Base-by-base conservation (phyloP, 441 rosid species). In the Euphorbia schlechtendalii region DNA sequence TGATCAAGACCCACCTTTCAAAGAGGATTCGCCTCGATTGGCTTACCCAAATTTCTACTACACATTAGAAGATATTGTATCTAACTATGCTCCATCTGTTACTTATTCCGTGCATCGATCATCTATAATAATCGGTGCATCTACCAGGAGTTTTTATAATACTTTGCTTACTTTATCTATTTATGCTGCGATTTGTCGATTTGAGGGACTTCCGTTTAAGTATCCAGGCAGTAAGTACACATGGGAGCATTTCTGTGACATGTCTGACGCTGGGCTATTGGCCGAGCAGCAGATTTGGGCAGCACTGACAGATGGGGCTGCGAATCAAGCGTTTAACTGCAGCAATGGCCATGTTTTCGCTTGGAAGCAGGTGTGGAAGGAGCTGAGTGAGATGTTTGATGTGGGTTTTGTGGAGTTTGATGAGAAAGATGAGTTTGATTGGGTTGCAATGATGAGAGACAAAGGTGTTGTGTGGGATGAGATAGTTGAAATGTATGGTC, bases 211-310 rank as follows among this genome's bases (percentile, higher is more conserved):
- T 0, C 76, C 73, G 1, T 77, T 81, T 51, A 40, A 66, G 30
- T 81, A 60, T 13, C 70, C 72, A 0, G 81, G 80, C 0, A 66
- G 10, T 5, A 53, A 46, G 15, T 65, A 70, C 79, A 74, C 71
- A 2, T 79, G 78, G 79, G 78, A 77, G 24, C 79, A 79, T 41
- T 77, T 81, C 3, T 67, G 70, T 17, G 83, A 79, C 56, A 34
- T 67, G 66, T 61, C 85, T 0, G 76, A 71, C 17, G 61, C 80
- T 0, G 49, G 75, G 0, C 20, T 79, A 6, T 34, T 76, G 1
- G 78, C 80, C 0, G 76, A 79, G 56, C 77, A 81, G 24, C 82
- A 72, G 0, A 65, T 78, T 60, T 81, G 82, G 84, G 85, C 82
- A 0, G 61, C 80, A 0, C 28, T 48, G 8, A 56, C 48, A 0